These are phyloP conservation scores for Sarocladium brachiariae DNA, from an alignment of 2,329 filamentous ascomycete species.

Conservation along the genomic window DNA sequence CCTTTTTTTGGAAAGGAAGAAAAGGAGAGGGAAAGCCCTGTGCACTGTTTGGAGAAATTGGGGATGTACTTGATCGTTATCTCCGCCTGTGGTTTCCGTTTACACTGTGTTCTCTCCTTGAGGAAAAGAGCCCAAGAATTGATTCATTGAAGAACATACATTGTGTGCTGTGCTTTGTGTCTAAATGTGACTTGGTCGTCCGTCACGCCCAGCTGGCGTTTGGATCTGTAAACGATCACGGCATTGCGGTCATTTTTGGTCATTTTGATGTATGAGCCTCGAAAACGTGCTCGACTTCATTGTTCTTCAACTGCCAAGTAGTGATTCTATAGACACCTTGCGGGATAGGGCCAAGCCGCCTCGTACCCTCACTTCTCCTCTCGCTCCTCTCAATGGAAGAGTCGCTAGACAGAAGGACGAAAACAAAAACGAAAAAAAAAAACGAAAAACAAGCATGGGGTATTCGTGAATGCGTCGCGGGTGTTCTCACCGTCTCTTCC, in stretches of 20 bases:
- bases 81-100: slow-evolving; percentile 40
- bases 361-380: neutral
- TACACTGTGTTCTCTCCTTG: neutral
- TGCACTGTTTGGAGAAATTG: slow-evolving; percentile 56
- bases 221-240: no score
- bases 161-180: neutral
- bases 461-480: slow-evolving; percentile 5
- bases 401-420: neutral
- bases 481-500: neutral
- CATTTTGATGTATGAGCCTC: neutral
- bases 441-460: neutral
- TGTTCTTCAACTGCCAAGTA: neutral
- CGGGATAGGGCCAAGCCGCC: neutral
- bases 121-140: neutral
- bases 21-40: slow-evolving; percentile 93
- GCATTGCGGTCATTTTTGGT: no score
- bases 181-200: no score
- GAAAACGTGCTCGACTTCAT: neutral
- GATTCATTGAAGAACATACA: slow-evolving; percentile 5
- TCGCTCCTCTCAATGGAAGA: neutral
- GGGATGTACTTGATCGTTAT: slow-evolving; percentile 87
- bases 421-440: neutral
- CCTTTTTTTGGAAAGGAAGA: slow-evolving; percentile 6
- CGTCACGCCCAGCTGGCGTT: no score
- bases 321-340: neutral